Evolutionary conservation across 345 rosid species (phyloP).

Genomic region (Salix koriyanagi): DNA sequence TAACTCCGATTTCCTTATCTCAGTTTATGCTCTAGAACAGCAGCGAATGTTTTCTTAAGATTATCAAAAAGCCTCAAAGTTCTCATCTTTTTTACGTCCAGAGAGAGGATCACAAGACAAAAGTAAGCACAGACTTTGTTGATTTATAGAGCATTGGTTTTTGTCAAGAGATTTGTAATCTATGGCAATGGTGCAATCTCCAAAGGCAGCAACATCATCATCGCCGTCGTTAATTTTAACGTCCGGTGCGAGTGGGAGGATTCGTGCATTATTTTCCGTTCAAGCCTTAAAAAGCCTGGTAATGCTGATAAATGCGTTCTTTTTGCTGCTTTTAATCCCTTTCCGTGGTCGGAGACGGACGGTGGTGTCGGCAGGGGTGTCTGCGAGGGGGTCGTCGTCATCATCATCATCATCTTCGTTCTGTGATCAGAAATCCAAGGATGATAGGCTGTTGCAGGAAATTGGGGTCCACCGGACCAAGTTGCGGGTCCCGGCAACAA

Average conservation of each 20-base stretch:
- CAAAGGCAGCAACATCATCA: slow-evolving; percentile 13
- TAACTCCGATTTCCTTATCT: neutral
- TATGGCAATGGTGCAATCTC: slow-evolving; percentile 35
- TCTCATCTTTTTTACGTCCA: neutral
- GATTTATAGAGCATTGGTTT: neutral
- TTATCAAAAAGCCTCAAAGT: neutral
- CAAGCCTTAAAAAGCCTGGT: slow-evolving; percentile 43
- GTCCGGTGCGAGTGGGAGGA: slow-evolving; percentile 82
- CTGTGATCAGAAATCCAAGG: slow-evolving; percentile 30
- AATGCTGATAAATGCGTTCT: slow-evolving; percentile 38
- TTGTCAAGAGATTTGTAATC: neutral
- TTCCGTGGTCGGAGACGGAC: slow-evolving; percentile 40
- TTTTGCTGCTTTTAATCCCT: slow-evolving; percentile 51
- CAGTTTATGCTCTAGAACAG: neutral
- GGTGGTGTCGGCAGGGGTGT: neutral
- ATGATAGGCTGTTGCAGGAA: slow-evolving; percentile 31
- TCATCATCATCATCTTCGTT: neutral
- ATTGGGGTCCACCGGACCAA: slow-evolving; percentile 19
- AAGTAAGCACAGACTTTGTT: neutral
- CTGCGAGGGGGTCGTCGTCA: neutral
- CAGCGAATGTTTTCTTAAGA: neutral
- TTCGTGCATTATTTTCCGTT: slow-evolving; percentile 57
- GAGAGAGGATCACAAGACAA: neutral
- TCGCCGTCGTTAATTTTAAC: slow-evolving; percentile 56
- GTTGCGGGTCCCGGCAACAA: slow-evolving; percentile 44